phyloP scores from a whole-genome alignment of 2,329 filamentous ascomycete species.

The Trichoderma semiorbis region DNA sequence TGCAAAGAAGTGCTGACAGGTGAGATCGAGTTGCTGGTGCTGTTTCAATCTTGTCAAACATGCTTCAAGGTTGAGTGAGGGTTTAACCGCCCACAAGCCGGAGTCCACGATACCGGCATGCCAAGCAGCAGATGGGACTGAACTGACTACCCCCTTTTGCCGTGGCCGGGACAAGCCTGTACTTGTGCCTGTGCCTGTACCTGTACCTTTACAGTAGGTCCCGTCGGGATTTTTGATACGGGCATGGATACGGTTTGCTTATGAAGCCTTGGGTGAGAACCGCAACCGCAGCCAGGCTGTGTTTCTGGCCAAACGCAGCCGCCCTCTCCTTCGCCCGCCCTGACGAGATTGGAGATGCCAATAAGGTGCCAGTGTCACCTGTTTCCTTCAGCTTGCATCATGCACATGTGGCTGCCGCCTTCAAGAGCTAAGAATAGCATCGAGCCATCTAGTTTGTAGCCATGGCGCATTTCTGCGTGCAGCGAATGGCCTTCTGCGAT shows the following conservation, averaged over 20 bases:
- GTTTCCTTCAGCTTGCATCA: slow-evolving; percentile 7
- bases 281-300: neutral
- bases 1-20: neutral
- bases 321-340: neutral
- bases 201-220: neutral
- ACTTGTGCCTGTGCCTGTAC: neutral
- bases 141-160: neutral
- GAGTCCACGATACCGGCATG: neutral
- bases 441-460: neutral
- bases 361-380: neutral
- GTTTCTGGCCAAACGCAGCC: neutral
- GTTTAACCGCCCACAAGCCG: neutral
- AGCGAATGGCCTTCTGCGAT: neutral
- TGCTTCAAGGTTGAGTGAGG: neutral
- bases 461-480: neutral
- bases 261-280: neutral
- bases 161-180: neutral
- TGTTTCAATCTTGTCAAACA: neutral
- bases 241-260: neutral
- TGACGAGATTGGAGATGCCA: neutral
- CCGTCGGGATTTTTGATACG: neutral
- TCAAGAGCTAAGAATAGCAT: slow-evolving; percentile 14
- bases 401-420: slow-evolving; percentile 2
- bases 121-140: neutral
- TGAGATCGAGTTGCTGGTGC: neutral